Base-by-base conservation (phyloP, 371 early-diverging fungal genomes). In the Nematocida sp. region DNA sequence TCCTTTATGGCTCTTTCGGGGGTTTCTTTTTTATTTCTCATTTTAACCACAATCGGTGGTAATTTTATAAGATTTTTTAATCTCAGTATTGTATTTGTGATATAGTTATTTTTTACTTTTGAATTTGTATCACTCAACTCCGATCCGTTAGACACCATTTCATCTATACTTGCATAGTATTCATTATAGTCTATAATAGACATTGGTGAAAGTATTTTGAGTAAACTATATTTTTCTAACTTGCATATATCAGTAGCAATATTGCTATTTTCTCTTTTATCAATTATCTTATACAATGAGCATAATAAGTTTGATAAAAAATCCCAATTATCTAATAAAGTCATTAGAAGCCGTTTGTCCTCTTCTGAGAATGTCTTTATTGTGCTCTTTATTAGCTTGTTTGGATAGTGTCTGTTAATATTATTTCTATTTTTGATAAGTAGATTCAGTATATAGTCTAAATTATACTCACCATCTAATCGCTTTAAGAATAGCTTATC, bases 361-460 rank as follows among this genome's bases (percentile, higher is more conserved):
- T 27, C 27, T n/a, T 58, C 58, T 11, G 1, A 9, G 7, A 50
- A 18, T 13, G 52, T 50, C 33, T 33, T 33, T 9, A 50, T 13
- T 13, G 52, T 9, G 3, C 18, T 9, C 0, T 50, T 13, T 18
- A 50, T 18, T 50, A 18, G 52, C 13, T 50, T 9, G 13, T 4
- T 23, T 9, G n/a, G 1, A 27, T 23, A 58, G 58, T 58, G 23
- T 1, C 23, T 58, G n/a, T 23, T 9, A 9, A 58, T n/a, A n/a
- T 58, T 9, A n/a, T 58, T 58, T 58, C 23, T 58, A 23, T 58
- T 58, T n/a, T 58, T 58, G 9, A 58, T 1, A 58, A 58, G 58
- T 27, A 58, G 23, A 23, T 58, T 58, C 1, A 58, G 25, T 58
- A 23, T 23, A 58, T 58, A 27, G 58, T 58, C 58, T n/a, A 58